These are phyloP conservation scores for Bondarzewia mesenterica DNA, from an alignment of 1,284 basidiomycete species.

Conservation along the genomic window DNA sequence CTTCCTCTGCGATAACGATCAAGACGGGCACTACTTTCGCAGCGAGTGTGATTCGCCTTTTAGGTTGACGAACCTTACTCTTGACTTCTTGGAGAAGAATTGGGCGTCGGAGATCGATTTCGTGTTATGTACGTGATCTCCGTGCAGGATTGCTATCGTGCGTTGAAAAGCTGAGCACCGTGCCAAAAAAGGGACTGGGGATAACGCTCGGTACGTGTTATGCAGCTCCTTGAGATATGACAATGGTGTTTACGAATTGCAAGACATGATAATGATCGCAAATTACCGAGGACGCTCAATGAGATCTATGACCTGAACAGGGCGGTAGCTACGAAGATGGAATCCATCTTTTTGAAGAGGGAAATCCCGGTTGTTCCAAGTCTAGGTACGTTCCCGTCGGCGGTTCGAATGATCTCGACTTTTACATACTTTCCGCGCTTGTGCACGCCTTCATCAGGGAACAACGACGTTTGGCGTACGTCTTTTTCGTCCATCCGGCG, in stretches of 20 bases:
- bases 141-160: neutral
- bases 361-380: conserved; percentile 81
- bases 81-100: conserved; percentile 74
- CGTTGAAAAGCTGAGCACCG: neutral
- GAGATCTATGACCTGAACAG: conserved; percentile 81
- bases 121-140: conserved; percentile 59
- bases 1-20: neutral
- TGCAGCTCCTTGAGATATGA: neutral
- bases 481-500: conserved; percentile 13
- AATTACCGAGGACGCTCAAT: conserved; percentile 68
- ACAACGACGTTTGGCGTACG: conserved; percentile 86
- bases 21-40: conserved; percentile 6
- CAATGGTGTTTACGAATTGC: neutral
- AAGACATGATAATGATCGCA: conserved; percentile 85
- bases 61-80: conserved; percentile 69
- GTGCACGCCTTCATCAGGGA: no score
- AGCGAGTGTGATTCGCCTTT: conserved; percentile 87
- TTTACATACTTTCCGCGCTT: conserved; percentile 1
- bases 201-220: conserved; percentile 69
- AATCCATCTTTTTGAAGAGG: conserved; percentile 54
- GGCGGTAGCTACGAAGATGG: conserved; percentile 63
- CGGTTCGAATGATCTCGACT: conserved; percentile 4
- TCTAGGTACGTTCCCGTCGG: conserved; percentile 45
- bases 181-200: conserved; percentile 71
- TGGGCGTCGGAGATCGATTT: conserved; percentile 87